Evolutionary conservation across 2,329 filamentous ascomycete species (phyloP).

Genomic region (Fusarium paranaense): DNA sequence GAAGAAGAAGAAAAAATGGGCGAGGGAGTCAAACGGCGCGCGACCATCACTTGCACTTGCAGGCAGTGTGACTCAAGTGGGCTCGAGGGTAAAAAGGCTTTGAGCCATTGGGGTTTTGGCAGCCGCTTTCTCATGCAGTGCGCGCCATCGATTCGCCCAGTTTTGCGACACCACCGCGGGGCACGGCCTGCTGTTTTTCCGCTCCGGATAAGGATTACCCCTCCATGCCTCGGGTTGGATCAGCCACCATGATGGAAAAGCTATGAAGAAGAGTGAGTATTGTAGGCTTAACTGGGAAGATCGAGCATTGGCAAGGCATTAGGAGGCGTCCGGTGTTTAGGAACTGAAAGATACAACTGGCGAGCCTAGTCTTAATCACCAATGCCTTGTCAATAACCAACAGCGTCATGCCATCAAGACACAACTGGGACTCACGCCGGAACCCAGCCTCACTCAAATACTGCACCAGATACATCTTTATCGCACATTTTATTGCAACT

Average conservation of each 20-base stretch:
- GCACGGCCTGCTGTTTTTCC: constrained; percentile 35
- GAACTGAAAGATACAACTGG: neutral
- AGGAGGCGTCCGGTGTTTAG: neutral
- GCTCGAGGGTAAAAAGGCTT: constrained; percentile 43
- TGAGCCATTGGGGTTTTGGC: constrained; percentile 14
- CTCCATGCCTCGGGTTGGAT: constrained; percentile 12
- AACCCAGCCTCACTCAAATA: neutral
- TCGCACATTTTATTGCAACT: constrained; percentile 26
- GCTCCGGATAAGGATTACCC: constrained; percentile 29
- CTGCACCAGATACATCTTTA: neutral
- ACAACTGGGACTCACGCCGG: neutral
- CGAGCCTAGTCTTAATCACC: neutral
- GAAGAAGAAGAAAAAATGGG: constrained; percentile 40
- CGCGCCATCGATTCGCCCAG: constrained; percentile 32
- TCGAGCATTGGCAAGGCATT: no score
- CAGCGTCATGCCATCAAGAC: neutral
- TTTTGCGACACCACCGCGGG: constrained; percentile 27
- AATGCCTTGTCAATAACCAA: neutral
- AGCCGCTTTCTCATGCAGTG: constrained; percentile 20
- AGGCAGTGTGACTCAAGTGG: constrained; percentile 46
- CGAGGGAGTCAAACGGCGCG: constrained; percentile 42
- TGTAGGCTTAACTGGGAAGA: neutral
- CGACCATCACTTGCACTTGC: constrained; percentile 42
- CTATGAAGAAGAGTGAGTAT: neutral
- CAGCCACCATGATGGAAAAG: neutral